Evolutionary conservation across 495 filamentous ascomycete genomes (phyloP).

Genomic region (Ramalina peruviana): DNA sequence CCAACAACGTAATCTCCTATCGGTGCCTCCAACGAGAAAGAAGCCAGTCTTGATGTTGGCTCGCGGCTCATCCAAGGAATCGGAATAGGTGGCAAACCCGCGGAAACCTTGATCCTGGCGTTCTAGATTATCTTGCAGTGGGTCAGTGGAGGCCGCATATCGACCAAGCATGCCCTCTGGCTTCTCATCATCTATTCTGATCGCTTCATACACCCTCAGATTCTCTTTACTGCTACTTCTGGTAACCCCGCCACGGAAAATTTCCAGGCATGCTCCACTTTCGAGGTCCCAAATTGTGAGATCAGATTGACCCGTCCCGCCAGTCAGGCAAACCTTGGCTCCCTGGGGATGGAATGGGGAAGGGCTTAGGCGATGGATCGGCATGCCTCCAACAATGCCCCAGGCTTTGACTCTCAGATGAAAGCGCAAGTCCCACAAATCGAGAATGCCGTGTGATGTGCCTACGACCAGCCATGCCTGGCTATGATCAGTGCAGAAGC

Average conservation of each 20-base stretch:
- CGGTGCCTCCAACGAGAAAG: conserved; percentile 73
- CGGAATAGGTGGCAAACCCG: conserved; percentile 35
- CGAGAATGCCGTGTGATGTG: conserved; percentile 83
- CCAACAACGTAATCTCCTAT: conserved; percentile 90
- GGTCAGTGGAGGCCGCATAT: conserved; percentile 62
- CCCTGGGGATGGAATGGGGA: conserved; percentile 59
- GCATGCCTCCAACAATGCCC: conserved; percentile 68
- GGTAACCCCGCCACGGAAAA: conserved; percentile 54
- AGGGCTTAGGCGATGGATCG: conserved; percentile 66
- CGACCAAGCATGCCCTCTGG: conserved; percentile 79
- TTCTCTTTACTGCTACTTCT: conserved; percentile 32
- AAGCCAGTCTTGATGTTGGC: conserved; percentile 40
- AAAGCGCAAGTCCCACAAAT: conserved; percentile 95
- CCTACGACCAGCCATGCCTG: conserved; percentile 84
- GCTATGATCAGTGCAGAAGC: conserved; percentile 74
- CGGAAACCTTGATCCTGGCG: conserved; percentile 42
- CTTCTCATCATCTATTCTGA: conserved; percentile 80
- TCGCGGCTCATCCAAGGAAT: conserved; percentile 32
- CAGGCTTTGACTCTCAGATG: conserved; percentile 73
- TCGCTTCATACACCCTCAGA: conserved; percentile 63
- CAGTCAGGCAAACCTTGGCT: conserved; percentile 70
- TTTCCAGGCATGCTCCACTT: conserved; percentile 74
- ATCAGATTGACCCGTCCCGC: conserved; percentile 81
- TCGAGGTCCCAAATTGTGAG: conserved; percentile 94
- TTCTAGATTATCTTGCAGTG: conserved; percentile 28